Evolutionary conservation across 148 eudicot genomes (phyloP).

Genomic region (Amaranthus hypochondriacus): DNA sequence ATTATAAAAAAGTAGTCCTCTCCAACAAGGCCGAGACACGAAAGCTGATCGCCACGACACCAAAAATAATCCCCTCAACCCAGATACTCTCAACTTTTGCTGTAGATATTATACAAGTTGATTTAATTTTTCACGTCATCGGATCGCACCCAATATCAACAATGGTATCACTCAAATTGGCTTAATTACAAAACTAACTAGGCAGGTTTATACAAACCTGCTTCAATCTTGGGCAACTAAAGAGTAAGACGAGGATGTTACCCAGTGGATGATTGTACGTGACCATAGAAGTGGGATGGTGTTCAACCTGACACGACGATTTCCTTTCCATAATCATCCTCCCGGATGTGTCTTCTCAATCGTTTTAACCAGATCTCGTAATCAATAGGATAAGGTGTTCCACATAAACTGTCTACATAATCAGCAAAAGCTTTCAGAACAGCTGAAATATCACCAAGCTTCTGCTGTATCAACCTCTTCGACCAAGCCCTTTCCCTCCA

Average conservation of each 20-base stretch:
- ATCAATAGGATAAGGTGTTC: constrained; percentile 88
- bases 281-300: not conserved
- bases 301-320: constrained; percentile 42
- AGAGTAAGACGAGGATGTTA: not conserved
- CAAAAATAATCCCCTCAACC: constrained; percentile 3
- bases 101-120: not conserved
- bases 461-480: constrained; percentile 79
- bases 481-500: constrained; percentile 97
- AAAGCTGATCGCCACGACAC: constrained; percentile 7
- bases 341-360: constrained; percentile 57
- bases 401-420: constrained; percentile 93
- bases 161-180: constrained; percentile 2
- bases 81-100: not conserved
- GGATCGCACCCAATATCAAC: constrained; percentile 1
- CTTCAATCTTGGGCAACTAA: constrained; percentile 1
- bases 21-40: not conserved
- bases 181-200: constrained; percentile 9
- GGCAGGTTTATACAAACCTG: not conserved
- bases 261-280: constrained; percentile 2
- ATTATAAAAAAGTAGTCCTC: constrained; percentile 7
- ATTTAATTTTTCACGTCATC: not conserved
- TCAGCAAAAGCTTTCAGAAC: constrained; percentile 93
- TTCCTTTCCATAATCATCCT: constrained; percentile 72
- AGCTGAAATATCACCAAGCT: constrained; percentile 90
- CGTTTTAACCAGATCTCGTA: constrained; percentile 80